Conservation (phyloP, 2,329 filamentous ascomycete species). For the Aspergillus intermedius region DNA sequence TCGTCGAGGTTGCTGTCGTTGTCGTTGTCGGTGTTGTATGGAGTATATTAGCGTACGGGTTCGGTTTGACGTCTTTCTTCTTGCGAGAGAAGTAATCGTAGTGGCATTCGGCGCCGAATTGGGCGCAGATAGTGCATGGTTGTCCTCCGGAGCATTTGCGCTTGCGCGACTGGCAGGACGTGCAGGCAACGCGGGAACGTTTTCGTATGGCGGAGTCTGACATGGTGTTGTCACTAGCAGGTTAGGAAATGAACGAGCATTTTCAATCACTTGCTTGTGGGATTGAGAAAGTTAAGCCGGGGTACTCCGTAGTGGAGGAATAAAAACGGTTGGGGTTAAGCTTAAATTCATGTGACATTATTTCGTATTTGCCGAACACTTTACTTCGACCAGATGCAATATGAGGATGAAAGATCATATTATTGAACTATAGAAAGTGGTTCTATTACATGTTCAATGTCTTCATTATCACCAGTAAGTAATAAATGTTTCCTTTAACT, state of each 20-base stretch:
- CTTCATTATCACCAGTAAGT: too few relatives aligned
- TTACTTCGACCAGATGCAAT: neutral
- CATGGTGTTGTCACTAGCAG: conserved; percentile 12
- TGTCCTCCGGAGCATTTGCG: conserved; percentile 50
- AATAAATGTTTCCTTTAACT: too few relatives aligned
- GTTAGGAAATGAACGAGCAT: neutral
- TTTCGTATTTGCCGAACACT: neutral
- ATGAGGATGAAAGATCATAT: too few relatives aligned
- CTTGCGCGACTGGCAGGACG: conserved; percentile 51
- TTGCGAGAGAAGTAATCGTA: conserved; percentile 36
- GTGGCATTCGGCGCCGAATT: conserved; percentile 49
- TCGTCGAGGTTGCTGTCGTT: neutral
- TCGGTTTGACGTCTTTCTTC: conserved; percentile 22
- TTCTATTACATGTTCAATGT: too few relatives aligned
- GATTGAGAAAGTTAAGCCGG: neutral
- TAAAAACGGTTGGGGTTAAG: neutral
- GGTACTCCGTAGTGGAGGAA: neutral
- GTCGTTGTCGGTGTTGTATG: neutral
- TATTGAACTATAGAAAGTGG: too few relatives aligned
- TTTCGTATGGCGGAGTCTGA: conserved; percentile 23
- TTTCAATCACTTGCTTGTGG: neutral
- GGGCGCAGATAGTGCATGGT: conserved; percentile 49
- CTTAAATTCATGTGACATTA: neutral
- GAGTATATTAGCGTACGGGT: conserved; percentile 11
- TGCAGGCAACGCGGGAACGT: conserved; percentile 43